Evolutionary conservation across 129 eudicot species (phyloP).

Genomic region (Tagetes erecta): DNA sequence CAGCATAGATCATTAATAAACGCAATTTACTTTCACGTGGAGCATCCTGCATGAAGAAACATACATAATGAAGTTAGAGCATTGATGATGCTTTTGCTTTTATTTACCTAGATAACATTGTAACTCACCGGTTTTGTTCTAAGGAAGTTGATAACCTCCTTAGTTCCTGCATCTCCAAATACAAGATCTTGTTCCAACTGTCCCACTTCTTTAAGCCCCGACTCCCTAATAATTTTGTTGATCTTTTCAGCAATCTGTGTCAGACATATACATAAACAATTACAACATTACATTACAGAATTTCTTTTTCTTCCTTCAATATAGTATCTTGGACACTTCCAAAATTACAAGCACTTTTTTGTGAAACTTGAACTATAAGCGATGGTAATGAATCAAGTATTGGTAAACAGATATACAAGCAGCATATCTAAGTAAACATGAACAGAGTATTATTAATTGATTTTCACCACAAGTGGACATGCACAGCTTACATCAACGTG

Average conservation of each 20-base stretch:
- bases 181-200: constrained; percentile 94
- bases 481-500: constrained; percentile 91
- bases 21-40: constrained; percentile 80
- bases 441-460: neutral
- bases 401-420: neutral
- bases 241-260: constrained; percentile 91
- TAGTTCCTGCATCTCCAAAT: constrained; percentile 98
- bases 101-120: constrained; percentile 3
- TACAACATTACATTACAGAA: constrained; percentile 6
- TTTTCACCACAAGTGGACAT: neutral
- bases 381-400: neutral
- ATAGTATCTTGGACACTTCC: neutral
- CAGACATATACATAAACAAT: constrained; percentile 17
- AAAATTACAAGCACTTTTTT: neutral
- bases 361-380: neutral
- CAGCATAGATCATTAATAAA: constrained; percentile 84
- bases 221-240: constrained; percentile 71
- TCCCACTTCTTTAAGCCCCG: constrained; percentile 85
- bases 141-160: constrained; percentile 77
- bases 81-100: constrained; percentile 2
- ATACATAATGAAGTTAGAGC: neutral
- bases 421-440: neutral
- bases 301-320: constrained; percentile 13
- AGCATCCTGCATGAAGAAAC: constrained; percentile 59
- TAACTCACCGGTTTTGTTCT: constrained; percentile 58